These are phyloP conservation scores for Aspergillus sergii DNA, from an alignment of 2,329 filamentous ascomycete genomes.

Conservation along the genomic window DNA sequence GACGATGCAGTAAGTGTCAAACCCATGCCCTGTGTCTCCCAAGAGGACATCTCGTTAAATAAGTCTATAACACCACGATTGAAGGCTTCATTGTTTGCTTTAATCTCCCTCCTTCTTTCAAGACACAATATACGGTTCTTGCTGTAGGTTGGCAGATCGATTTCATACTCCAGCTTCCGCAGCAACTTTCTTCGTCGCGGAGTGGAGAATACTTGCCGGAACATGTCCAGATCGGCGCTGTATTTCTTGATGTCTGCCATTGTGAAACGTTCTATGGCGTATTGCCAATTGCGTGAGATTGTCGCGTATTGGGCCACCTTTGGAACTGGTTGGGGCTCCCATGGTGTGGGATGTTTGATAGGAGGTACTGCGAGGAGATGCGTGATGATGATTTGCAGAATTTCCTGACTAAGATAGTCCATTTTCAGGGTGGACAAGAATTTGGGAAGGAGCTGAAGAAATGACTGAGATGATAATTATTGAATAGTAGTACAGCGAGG, in stretches of 20 bases:
- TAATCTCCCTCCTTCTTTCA: conserved; percentile 1
- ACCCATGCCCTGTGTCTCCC: not conserved
- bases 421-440: not conserved
- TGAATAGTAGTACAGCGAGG: no score
- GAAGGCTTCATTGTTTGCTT: not conserved
- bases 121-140: not conserved
- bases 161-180: not conserved
- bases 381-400: not conserved
- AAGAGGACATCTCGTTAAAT: not conserved
- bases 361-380: not conserved
- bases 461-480: not conserved
- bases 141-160: conserved; percentile 3
- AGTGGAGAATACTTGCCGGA: not conserved
- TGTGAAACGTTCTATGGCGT: not conserved
- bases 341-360: not conserved
- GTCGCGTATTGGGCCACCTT: not conserved
- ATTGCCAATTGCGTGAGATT: not conserved
- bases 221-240: not conserved
- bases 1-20: not conserved
- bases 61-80: not conserved
- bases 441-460: not conserved
- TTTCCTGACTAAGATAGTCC: not conserved
- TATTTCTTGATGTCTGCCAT: not conserved
- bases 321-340: not conserved
- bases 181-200: not conserved